Conservation (phyloP, 805 yeast genomes). For the Candida odintsovae region DNA sequence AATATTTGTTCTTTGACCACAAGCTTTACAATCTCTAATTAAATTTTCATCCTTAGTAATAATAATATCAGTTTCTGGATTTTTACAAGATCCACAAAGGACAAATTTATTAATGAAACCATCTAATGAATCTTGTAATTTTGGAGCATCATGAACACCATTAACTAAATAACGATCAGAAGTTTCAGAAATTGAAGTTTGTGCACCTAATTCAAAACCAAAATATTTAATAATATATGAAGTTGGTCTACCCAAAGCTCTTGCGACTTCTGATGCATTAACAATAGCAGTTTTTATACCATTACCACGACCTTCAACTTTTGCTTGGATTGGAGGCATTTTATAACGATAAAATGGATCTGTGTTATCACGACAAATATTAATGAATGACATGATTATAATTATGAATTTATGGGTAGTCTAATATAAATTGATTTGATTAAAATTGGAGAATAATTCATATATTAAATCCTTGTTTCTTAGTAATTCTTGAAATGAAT, state of each 20-base stretch:
- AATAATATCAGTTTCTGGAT: slow-evolving; percentile 93
- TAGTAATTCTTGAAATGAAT: no score
- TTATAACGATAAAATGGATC: slow-evolving; percentile 99
- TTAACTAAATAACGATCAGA: slow-evolving; percentile 87
- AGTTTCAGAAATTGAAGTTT: slow-evolving; percentile 73
- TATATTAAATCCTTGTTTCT: neutral
- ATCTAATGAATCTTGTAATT: slow-evolving; percentile 89
- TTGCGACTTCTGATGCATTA: slow-evolving; percentile 87
- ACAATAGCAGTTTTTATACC: slow-evolving; percentile 96
- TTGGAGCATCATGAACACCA: slow-evolving; percentile 87
- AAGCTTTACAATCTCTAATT: slow-evolving; percentile 94
- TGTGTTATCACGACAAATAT: slow-evolving; percentile 93
- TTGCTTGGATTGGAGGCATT: slow-evolving; percentile 97
- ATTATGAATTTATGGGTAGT: neutral
- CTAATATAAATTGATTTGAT: neutral
- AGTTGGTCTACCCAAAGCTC: slow-evolving; percentile 91
- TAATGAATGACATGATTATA: slow-evolving; percentile 69
- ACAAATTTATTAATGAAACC: slow-evolving; percentile 92
- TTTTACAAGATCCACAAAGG: slow-evolving; percentile 89
- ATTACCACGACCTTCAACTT: slow-evolving; percentile 98
- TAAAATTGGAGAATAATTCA: neutral
- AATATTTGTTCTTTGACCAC: slow-evolving; percentile 83
- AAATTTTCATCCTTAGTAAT: slow-evolving; percentile 69
- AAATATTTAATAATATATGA: slow-evolving; percentile 88
- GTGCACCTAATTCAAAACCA: slow-evolving; percentile 97